Base-by-base conservation (phyloP, 2,329 filamentous ascomycete genomes). In the Stemphylium beticola region DNA sequence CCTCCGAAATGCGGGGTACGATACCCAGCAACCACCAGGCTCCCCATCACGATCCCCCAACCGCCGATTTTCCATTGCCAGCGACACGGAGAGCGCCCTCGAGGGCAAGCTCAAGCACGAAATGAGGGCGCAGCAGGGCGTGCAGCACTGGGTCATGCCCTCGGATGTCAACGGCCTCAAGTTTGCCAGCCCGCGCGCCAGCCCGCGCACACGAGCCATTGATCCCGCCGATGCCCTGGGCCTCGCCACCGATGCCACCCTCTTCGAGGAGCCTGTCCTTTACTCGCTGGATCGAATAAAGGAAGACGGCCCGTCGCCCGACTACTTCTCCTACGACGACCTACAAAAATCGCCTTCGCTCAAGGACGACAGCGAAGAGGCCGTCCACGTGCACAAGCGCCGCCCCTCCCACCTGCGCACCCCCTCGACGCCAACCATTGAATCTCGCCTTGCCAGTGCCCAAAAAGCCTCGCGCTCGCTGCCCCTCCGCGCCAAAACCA, bases 221-320 rank as follows among this genome's bases (percentile, higher is more conserved):
- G 55, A 58, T 47, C 55, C 55, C 11, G 24, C 54, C 33, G 56
- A 62, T 20, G 47, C 53, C 20, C 58, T 64, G 5, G 59, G 57
- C 37, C 62, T 61, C 9, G 22, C 45, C 42, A 61, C 62, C 9
- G 62, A 64, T 26, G 49, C 49, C 20, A 61, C 62, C n/a, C 57
- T 64, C 34, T 64, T 64, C 47, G 62, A 64, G 43, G 62, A 64
- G 40, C 62, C 62, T 8, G 38, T 57, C 45, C 37, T 55, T 17
- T 60, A 62, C 36, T 62, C 57, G 37, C 46, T 62, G 55, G 59
- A 64, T 49, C 61, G 59, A 49, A 53, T 55, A 48, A 55, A 55
- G 38, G 49, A 61, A 39, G 56, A 59, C 18, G 38, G 43, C 2
- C 42, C 39, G 12, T 53, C 53, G 18, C 55, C 46, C 36, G 57